A percentile compares a stretch with the other conserved stretches of the same genome.
Conservation (phyloP, 306 rosid genomes). For the Nissolia schottii region DNA sequence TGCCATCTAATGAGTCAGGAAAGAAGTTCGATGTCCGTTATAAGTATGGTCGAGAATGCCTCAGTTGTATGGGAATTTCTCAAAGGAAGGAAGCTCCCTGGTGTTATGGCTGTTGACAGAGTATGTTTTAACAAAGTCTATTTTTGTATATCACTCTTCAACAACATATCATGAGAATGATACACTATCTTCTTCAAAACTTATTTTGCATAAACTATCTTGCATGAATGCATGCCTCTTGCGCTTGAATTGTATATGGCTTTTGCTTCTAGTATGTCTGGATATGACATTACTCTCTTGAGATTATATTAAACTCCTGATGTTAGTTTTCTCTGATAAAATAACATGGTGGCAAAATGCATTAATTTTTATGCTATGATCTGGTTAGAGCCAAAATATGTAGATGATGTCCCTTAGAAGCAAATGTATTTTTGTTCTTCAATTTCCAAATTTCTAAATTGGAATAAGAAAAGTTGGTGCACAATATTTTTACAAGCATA, state of each 20-base stretch:
- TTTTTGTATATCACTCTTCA: constrained; percentile 13
- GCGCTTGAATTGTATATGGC: not conserved
- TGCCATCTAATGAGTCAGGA: constrained; percentile 54
- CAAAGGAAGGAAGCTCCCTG: constrained; percentile 88
- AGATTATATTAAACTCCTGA: not conserved
- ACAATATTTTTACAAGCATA: not conserved
- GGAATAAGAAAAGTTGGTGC: not conserved
- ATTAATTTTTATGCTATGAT: not conserved
- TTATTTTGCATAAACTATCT: constrained; percentile 11
- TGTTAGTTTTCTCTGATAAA: not conserved
- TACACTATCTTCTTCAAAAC: not conserved
- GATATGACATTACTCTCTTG: not conserved
- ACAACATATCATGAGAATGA: not conserved
- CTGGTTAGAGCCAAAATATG: not conserved
- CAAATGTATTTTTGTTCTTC: constrained; percentile 4
- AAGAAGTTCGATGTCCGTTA: constrained; percentile 34
- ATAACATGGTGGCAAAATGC: not conserved
- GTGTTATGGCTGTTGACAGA: constrained; percentile 69
- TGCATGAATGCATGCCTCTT: not conserved
- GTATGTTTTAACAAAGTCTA: constrained; percentile 35
- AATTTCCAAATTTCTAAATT: not conserved
- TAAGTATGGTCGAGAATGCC: constrained; percentile 58
- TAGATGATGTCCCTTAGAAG: constrained; percentile 1
- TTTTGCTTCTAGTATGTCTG: not conserved
- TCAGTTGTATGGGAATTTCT: constrained; percentile 90